These are phyloP conservation scores for Arthroderma sp. DNA, from an alignment of 2,329 filamentous ascomycete genomes.

Conservation along the genomic window DNA sequence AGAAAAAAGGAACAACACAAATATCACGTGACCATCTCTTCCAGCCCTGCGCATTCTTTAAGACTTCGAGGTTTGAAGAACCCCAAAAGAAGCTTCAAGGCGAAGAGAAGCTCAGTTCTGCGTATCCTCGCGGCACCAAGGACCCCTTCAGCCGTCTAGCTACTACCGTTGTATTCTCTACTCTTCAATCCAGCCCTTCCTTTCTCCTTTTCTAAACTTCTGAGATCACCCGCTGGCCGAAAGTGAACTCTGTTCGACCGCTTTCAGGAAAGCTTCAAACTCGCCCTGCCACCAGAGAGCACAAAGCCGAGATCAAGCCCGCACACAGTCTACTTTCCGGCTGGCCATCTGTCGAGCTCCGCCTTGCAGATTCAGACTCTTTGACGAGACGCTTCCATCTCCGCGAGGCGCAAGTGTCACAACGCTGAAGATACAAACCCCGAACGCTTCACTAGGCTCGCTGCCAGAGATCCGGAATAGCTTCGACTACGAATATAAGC, in stretches of 20 bases:
- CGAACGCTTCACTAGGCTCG: not conserved
- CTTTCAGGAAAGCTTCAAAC: not conserved
- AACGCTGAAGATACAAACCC: not conserved
- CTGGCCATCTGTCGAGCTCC: not conserved
- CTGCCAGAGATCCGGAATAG: not conserved
- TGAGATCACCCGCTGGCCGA: constrained; percentile 4
- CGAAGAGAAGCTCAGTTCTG: not conserved
- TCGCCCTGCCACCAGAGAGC: not conserved
- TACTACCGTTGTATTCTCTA: not conserved
- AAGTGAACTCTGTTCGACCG: constrained; percentile 1
- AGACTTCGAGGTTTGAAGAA: not conserved
- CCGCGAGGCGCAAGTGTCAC: not conserved
- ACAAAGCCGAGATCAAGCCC: not conserved
- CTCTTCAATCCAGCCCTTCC: not conserved
- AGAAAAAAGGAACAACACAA: not conserved
- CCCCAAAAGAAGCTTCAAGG: not conserved
- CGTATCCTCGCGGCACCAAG: not conserved
- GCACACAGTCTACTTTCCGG: not conserved
- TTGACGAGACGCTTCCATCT: not conserved
- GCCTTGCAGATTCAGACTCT: not conserved
- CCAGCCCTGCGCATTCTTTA: not conserved
- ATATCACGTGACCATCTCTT: not conserved
- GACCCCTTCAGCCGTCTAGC: not conserved
- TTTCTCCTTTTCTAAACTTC: not conserved
- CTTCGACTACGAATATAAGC: not conserved